Evolutionary conservation across 345 rosid species (phyloP).

Genomic region (Gossypium ekmanianum): DNA sequence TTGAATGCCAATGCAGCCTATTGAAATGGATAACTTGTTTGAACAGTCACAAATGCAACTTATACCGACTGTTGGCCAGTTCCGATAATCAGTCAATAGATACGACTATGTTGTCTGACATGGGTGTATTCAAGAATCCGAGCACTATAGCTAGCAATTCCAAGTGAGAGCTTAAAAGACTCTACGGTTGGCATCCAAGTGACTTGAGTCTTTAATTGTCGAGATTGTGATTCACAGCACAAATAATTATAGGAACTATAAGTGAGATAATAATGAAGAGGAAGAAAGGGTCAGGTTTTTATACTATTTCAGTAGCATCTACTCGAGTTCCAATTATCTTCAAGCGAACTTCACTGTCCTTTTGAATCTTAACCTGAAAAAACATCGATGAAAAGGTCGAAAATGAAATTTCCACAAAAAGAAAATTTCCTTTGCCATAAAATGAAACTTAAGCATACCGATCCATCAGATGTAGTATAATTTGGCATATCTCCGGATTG

Average conservation of each 20-base stretch:
- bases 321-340: slow-evolving; percentile 94
- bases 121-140: too few species aligned
- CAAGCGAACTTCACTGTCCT: slow-evolving; percentile 86
- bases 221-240: slow-evolving; percentile 6
- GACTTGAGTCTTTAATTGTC: too few species aligned
- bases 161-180: too few species aligned
- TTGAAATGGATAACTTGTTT: not conserved
- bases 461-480: slow-evolving; percentile 89
- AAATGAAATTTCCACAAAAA: not conserved
- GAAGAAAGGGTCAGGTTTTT: slow-evolving; percentile 15
- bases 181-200: too few species aligned
- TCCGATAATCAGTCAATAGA: not conserved
- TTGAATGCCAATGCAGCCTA: not conserved
- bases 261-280: not conserved
- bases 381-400: slow-evolving; percentile 9
- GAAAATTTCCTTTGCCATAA: not conserved
- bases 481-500: slow-evolving; percentile 94
- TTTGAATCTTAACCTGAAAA: slow-evolving; percentile 82
- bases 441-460: slow-evolving; percentile 36
- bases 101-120: not conserved
- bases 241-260: not conserved
- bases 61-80: not conserved
- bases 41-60: not conserved
- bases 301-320: slow-evolving; percentile 88
- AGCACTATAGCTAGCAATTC: too few species aligned